phyloP scores from a whole-genome alignment of 163 green algal genomes.

The Coccomyxa subellipsoidea region DNA sequence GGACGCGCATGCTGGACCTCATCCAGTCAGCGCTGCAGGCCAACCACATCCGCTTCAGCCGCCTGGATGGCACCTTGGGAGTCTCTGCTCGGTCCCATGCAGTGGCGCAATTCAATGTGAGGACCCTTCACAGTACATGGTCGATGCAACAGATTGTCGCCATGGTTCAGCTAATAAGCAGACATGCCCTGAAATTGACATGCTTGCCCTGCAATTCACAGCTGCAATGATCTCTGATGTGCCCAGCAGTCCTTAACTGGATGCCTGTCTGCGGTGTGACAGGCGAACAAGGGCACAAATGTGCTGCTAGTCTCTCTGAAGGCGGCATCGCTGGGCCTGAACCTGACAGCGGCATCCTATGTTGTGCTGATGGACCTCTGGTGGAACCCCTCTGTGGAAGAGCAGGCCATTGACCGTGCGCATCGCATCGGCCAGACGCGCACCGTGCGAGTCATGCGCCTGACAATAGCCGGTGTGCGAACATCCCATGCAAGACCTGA shows the following conservation, averaged over 20 bases:
- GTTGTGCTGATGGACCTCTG: conserved; percentile 85
- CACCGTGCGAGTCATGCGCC: conserved; percentile 61
- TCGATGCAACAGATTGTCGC: too few relatives aligned
- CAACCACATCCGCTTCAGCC: conserved; percentile 8
- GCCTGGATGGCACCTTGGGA: conserved; percentile 85
- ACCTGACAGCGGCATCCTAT: conserved; percentile 84
- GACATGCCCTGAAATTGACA: too few relatives aligned
- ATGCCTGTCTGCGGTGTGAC: background rate
- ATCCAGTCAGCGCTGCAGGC: conserved; percentile 36
- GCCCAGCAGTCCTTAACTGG: background rate
- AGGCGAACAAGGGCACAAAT: background rate
- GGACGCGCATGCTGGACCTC: conserved; percentile 86
- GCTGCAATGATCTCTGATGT: conserved; percentile 40
- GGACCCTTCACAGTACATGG: background rate
- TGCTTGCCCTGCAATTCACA: too few relatives aligned
- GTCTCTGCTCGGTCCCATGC: conserved; percentile 59
- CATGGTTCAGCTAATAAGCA: too few relatives aligned
- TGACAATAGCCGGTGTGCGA: conserved; percentile 55
- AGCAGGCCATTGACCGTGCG: conserved; percentile 89
- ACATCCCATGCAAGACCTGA: background rate
- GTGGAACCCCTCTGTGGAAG: conserved; percentile 36
- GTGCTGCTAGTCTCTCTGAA: conserved; percentile 72
- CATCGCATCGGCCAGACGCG: conserved; percentile 84
- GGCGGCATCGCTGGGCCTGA: conserved; percentile 79
- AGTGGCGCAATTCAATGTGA: conserved; percentile 72